Percentiles rank a stretch among this genome's conserved stretches.
These are phyloP conservation scores for Metschnikowia continentalis DNA, from an alignment of 805 yeast genomes.

Conservation along the genomic window DNA sequence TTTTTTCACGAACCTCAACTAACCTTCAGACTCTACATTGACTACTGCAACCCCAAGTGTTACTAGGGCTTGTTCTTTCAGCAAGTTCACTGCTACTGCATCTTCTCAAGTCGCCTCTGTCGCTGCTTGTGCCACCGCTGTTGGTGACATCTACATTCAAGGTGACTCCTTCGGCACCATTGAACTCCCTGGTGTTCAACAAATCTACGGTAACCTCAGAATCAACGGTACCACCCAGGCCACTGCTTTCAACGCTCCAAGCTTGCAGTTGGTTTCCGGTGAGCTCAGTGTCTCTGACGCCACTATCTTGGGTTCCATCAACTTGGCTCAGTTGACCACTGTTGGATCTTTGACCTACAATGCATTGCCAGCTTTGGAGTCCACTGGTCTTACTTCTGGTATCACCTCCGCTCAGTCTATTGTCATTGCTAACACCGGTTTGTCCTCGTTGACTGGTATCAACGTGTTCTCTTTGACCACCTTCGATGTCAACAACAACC, in stretches of 20 bases:
- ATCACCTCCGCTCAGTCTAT: slow-evolving; percentile 71
- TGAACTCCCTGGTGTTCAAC: slow-evolving; percentile 69
- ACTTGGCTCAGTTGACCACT: slow-evolving; percentile 73
- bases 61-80: slow-evolving; percentile 62
- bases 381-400: slow-evolving; percentile 63
- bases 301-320: slow-evolving; percentile 62
- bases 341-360: slow-evolving; percentile 78
- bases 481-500: slow-evolving; percentile 90
- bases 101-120: slow-evolving; percentile 74
- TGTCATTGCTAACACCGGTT: slow-evolving; percentile 67
- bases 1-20: neutral
- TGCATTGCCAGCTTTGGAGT: slow-evolving; percentile 80
- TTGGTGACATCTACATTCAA: slow-evolving; percentile 70
- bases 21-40: slow-evolving; percentile 39
- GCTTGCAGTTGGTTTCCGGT: slow-evolving; percentile 71
- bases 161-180: slow-evolving; percentile 59
- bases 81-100: slow-evolving; percentile 65
- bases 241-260: slow-evolving; percentile 69
- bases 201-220: slow-evolving; percentile 70
- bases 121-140: slow-evolving; percentile 70
- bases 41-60: slow-evolving; percentile 54
- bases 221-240: slow-evolving; percentile 64
- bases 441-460: slow-evolving; percentile 66
- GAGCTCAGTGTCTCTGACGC: slow-evolving; percentile 56
- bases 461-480: slow-evolving; percentile 42